These are phyloP conservation scores for Parascedosporium putredinis DNA, from an alignment of 2,329 filamentous ascomycete genomes.

Conservation along the genomic window DNA sequence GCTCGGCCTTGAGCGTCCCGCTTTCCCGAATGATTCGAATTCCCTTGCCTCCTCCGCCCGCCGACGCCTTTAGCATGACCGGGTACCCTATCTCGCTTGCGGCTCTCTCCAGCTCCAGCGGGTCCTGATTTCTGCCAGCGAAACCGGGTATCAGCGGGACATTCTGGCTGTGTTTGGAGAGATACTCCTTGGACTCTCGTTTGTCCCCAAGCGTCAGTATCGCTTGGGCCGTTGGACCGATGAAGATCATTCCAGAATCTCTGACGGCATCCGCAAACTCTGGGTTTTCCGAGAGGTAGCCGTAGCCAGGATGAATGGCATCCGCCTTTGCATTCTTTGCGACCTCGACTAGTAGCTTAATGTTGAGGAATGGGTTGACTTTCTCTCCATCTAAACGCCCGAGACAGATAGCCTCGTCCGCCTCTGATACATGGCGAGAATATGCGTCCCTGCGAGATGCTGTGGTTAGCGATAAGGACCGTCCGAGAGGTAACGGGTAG, in stretches of 20 bases:
- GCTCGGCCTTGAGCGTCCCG: neutral
- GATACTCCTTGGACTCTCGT: conserved; percentile 13
- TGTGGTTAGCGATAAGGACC: neutral
- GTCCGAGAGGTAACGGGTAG: neutral
- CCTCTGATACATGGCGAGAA: conserved; percentile 9
- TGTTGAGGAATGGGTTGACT: conserved; percentile 11
- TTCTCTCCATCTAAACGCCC: conserved; percentile 6
- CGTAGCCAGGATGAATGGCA: conserved; percentile 14
- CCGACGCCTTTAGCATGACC: conserved; percentile 4
- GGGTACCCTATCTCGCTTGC: neutral
- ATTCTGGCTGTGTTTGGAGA: conserved; percentile 6
- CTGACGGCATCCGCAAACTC: conserved; percentile 44
- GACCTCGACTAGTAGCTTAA: conserved; percentile 10
- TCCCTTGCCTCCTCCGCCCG: neutral
- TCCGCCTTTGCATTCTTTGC: conserved; percentile 20
- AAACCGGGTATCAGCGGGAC: neutral
- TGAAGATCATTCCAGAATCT: conserved; percentile 43
- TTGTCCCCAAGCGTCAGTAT: conserved; percentile 24
- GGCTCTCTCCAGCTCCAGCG: neutral
- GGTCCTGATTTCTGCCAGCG: neutral
- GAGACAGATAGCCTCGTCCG: conserved; percentile 13
- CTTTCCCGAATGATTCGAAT: neutral
- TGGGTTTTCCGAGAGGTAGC: conserved; percentile 30
- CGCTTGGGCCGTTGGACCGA: conserved; percentile 40
- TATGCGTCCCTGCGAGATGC: neutral